Evolutionary conservation across 2,329 filamentous ascomycete species (phyloP).

Genomic region (Ophiostoma piceae): DNA sequence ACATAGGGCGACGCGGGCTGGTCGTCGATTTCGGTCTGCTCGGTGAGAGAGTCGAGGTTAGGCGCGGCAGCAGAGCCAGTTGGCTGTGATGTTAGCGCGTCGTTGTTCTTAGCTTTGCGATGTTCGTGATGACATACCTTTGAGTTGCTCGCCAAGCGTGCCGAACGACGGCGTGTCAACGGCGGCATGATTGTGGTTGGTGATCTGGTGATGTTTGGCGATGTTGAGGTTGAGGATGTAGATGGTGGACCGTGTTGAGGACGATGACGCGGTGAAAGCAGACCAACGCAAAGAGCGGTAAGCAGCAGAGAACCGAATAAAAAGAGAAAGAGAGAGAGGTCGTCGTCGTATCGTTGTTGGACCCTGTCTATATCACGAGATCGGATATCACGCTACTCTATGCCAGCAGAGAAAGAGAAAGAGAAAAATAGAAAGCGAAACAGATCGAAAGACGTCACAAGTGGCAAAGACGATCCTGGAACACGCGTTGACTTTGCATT

Average conservation of each 20-base stretch:
- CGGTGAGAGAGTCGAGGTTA: constrained; percentile 41
- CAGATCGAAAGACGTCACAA: not conserved
- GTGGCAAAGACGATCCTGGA: not conserved
- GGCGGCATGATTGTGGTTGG: constrained; percentile 24
- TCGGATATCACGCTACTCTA: constrained; percentile 7
- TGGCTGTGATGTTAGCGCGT: not conserved
- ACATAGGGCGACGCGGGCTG: constrained; percentile 34
- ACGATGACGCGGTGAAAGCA: not conserved
- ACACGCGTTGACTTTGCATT: constrained; percentile 9
- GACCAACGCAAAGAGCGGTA: constrained; percentile 1
- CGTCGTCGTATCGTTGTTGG: constrained; percentile 2
- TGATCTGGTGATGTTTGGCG: not conserved
- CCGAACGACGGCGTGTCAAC: constrained; percentile 37
- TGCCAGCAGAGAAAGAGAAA: not conserved
- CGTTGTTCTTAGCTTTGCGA: not conserved
- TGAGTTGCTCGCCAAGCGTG: constrained; percentile 40
- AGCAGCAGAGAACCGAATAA: not conserved
- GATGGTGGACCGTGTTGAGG: not conserved
- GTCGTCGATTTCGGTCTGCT: constrained; percentile 34
- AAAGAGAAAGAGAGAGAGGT: not conserved
- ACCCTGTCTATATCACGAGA: constrained; percentile 4
- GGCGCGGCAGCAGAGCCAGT: constrained; percentile 25
- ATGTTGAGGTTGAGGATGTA: not conserved
- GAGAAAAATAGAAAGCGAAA: not conserved
- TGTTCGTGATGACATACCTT: constrained; percentile 33